Evolutionary conservation across 805 yeast species (phyloP).

Genomic region (Yarrowia sp.): DNA sequence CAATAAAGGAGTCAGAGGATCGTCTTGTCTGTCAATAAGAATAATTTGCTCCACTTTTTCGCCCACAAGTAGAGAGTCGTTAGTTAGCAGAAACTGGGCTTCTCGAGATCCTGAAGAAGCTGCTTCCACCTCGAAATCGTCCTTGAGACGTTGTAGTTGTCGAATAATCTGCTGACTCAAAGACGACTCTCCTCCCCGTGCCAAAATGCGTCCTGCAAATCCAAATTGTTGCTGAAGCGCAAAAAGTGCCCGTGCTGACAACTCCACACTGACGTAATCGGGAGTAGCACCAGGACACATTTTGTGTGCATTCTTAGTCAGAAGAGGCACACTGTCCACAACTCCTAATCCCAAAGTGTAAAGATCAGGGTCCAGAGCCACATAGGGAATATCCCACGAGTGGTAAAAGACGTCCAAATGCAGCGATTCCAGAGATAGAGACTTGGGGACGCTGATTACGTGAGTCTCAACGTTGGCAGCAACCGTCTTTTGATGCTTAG

Average conservation of each 20-base stretch:
- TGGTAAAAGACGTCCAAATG: not conserved
- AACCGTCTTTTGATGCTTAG: not conserved
- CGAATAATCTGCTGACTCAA: not conserved
- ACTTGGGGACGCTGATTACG: not conserved
- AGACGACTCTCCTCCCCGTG: not conserved
- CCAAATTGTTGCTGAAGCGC: constrained; percentile 1
- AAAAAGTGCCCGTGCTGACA: not conserved
- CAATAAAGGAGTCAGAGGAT: constrained; percentile 64
- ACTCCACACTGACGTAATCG: not conserved
- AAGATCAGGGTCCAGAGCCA: not conserved
- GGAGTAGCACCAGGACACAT: not conserved
- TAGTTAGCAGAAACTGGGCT: not conserved
- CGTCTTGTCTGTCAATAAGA: constrained; percentile 75
- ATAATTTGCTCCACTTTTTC: constrained; percentile 54
- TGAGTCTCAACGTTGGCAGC: not conserved
- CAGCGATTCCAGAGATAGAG: not conserved
- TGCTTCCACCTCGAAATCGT: not conserved
- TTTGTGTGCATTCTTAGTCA: not conserved
- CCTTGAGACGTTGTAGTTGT: not conserved
- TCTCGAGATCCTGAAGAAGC: not conserved
- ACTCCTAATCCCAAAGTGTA: not conserved
- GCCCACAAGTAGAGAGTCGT: constrained; percentile 32
- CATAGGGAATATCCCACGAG: constrained; percentile 4
- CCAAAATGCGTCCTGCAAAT: not conserved
- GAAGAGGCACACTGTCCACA: not conserved